Conservation (phyloP, 2,329 filamentous ascomycete genomes). For the Phialophora macrospora region DNA sequence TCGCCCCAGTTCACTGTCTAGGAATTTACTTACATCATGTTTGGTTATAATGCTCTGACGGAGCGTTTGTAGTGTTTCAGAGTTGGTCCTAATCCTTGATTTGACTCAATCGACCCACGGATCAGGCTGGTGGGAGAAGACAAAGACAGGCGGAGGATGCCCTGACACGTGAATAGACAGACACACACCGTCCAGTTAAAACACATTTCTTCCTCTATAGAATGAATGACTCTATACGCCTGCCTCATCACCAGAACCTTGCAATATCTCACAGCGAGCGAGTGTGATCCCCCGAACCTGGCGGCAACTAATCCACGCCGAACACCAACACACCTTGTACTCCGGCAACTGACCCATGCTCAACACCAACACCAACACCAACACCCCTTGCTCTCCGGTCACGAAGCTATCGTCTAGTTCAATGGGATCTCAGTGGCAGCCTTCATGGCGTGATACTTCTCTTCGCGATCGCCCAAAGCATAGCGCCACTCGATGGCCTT, state of each 20-base stretch:
- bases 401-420: not conserved
- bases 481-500: conserved; percentile 9
- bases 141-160: no score
- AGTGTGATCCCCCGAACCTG: not conserved
- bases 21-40: no score
- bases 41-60: no score
- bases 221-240: no score
- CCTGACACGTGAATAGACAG: no score
- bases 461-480: conserved; percentile 9
- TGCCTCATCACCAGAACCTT: not conserved
- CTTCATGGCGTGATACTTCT: conserved; percentile 6
- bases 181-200: no score
- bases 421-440: not conserved
- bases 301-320: not conserved
- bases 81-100: no score
- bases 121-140: no score
- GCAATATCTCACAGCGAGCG: not conserved
- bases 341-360: not conserved
- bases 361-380: not conserved
- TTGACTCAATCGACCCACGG: no score
- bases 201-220: no score
- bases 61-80: no score
- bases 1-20: no score
- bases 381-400: not conserved
- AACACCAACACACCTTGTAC: conserved; percentile 2